These are phyloP conservation scores for Pelargonium citronellum DNA, from an alignment of 441 rosid genomes.

Conservation along the genomic window DNA sequence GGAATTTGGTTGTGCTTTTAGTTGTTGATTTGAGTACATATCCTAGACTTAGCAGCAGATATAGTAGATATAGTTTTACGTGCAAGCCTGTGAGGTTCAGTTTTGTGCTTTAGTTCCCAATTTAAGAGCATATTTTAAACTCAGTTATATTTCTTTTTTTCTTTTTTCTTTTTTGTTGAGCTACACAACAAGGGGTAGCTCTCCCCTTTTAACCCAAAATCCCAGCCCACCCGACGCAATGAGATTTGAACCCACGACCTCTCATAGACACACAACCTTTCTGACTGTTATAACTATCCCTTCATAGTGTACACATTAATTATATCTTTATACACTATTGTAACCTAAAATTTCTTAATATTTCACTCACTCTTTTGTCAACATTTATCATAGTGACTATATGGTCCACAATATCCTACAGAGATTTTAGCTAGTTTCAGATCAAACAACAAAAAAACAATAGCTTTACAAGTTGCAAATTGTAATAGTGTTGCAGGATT, in stretches of 20 bases:
- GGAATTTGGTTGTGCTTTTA: not conserved
- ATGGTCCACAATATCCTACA: not conserved
- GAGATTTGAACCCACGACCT: too few species aligned
- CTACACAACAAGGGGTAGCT: too few species aligned
- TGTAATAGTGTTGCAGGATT: not conserved
- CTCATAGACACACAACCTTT: too few species aligned
- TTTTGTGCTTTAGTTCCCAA: not conserved
- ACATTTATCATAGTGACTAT: not conserved
- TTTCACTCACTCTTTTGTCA: not conserved
- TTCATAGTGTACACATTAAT: not conserved
- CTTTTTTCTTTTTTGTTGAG: too few species aligned
- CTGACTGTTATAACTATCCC: not conserved
- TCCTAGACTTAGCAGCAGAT: not conserved
- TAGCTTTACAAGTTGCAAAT: not conserved
- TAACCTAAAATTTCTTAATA: not conserved
- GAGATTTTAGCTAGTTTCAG: not conserved
- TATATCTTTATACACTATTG: not conserved
- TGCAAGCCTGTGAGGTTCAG: not conserved
- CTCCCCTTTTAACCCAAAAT: too few species aligned
- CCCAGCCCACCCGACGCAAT: too few species aligned
- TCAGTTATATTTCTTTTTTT: too few species aligned
- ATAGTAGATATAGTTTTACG: not conserved
- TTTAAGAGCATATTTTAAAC: too few species aligned
- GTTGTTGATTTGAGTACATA: not conserved
- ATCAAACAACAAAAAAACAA: not conserved